Percentiles rank a stretch among this genome's conserved stretches.
These are phyloP conservation scores for Carex parvula DNA, from an alignment of 176 grass and related monocot species.

Conservation along the genomic window DNA sequence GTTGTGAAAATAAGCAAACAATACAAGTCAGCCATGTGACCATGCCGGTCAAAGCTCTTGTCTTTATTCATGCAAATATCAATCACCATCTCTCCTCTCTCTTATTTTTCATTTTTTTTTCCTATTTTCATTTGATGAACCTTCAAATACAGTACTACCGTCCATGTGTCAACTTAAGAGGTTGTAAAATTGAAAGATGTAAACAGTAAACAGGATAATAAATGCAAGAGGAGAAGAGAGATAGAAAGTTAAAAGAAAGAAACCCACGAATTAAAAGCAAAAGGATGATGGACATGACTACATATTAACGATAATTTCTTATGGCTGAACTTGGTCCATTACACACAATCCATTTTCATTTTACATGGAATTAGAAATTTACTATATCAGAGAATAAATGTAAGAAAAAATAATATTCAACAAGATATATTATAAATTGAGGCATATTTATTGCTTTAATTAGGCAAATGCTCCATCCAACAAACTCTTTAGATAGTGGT, in stretches of 20 bases:
- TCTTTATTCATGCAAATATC: neutral
- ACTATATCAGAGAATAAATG: too few relatives aligned
- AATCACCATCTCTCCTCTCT: neutral
- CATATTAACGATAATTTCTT: neutral
- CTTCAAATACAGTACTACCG: neutral
- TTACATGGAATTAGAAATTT: too few relatives aligned
- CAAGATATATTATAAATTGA: too few relatives aligned
- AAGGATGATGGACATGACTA: neutral
- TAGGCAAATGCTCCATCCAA: too few relatives aligned
- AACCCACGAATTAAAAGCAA: constrained; percentile 6
- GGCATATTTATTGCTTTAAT: too few relatives aligned
- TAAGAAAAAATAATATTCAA: too few relatives aligned
- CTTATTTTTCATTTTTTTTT: neutral
- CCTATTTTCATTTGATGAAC: too few relatives aligned
- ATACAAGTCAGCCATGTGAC: constrained; percentile 10
- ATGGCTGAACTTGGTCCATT: neutral
- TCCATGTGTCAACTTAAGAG: neutral
- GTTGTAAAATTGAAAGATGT: neutral
- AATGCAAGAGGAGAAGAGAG: constrained; percentile 1
- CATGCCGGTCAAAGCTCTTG: constrained; percentile 6
- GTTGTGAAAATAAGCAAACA: neutral
- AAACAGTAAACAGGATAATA: neutral
- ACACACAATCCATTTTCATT: too few relatives aligned
- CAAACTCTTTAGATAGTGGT: too few relatives aligned
- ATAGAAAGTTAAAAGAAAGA: constrained; percentile 3